A percentile compares a stretch with the other conserved stretches of the same genome.
Evolutionary conservation across 164 flowering plant genomes (phyloP).

Genomic region (Berberis thunbergii): DNA sequence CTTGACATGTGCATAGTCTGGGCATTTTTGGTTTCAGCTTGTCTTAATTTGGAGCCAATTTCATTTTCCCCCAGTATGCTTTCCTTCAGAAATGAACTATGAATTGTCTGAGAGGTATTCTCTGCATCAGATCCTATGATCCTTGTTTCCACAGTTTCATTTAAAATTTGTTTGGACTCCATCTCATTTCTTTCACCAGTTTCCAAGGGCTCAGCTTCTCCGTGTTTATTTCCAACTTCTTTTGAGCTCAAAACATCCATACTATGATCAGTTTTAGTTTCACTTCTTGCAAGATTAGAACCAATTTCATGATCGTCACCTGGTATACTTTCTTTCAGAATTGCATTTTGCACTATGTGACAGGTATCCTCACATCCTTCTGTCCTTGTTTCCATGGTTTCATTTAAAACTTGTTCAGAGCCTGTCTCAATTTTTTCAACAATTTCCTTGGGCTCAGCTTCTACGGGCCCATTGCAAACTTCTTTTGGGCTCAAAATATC

Average conservation of each 20-base stretch:
- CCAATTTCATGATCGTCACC: not conserved
- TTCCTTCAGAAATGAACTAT: conserved; percentile 2
- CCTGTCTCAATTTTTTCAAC: not conserved
- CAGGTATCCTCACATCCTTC: conserved; percentile 1
- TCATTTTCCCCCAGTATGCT: conserved; percentile 1
- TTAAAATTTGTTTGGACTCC: conserved; percentile 1
- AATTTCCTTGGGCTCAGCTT: not conserved
- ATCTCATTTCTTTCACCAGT: not conserved
- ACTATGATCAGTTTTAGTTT: not conserved
- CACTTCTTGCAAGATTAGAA: not conserved
- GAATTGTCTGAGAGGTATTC: conserved; percentile 1
- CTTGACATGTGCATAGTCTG: conserved; percentile 1
- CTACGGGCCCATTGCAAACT: not conserved
- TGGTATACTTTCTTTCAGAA: conserved; percentile 4
- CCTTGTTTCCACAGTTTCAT: conserved; percentile 6
- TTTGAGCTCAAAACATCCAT: not conserved
- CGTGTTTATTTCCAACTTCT: not conserved
- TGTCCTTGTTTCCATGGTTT: not conserved
- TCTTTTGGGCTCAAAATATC: no score
- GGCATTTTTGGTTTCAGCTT: not conserved
- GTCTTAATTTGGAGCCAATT: no score
- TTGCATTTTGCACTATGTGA: conserved; percentile 2
- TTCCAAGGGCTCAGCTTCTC: not conserved
- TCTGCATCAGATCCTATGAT: conserved; percentile 3
- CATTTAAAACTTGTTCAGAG: not conserved